These are phyloP conservation scores for Fistulifera solaris DNA, from an alignment of 108 stramenopile species.

Conservation along the genomic window DNA sequence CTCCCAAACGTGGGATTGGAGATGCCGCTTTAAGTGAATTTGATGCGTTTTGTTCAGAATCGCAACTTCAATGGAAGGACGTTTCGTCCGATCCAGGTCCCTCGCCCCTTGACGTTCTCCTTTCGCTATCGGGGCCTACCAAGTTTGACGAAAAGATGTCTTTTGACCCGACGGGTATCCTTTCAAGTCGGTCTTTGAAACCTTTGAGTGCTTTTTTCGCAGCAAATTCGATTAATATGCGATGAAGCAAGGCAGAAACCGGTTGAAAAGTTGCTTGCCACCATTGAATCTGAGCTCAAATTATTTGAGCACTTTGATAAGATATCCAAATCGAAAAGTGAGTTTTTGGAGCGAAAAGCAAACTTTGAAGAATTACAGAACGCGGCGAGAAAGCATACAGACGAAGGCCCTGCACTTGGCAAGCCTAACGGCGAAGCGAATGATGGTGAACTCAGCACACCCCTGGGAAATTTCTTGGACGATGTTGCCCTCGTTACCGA, in stretches of 20 bases:
- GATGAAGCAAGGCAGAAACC: constrained; percentile 22
- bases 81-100: constrained; percentile 19
- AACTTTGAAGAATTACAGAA: constrained; percentile 61
- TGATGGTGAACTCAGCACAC: constrained; percentile 25
- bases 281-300: constrained; percentile 41
- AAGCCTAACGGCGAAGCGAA: constrained; percentile 5
- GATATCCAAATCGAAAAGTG: constrained; percentile 58
- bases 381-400: constrained; percentile 46
- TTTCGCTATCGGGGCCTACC: constrained; percentile 29
- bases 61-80: constrained; percentile 22
- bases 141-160: constrained; percentile 13
- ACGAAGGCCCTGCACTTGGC: constrained; percentile 38
- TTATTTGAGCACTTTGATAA: constrained; percentile 54
- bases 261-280: constrained; percentile 36
- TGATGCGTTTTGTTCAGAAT: constrained; percentile 42
- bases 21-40: constrained; percentile 50
- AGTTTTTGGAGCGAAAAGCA: constrained; percentile 54
- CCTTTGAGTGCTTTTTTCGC: constrained; percentile 48
- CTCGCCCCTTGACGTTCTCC: constrained; percentile 52
- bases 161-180: constrained; percentile 15
- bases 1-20: constrained; percentile 65
- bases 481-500: constrained; percentile 74
- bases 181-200: constrained; percentile 58
- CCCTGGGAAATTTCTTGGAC: constrained; percentile 61
- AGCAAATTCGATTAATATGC: constrained; percentile 32